These are phyloP conservation scores for Mallotus repandus DNA, from an alignment of 441 rosid species.

Conservation along the genomic window DNA sequence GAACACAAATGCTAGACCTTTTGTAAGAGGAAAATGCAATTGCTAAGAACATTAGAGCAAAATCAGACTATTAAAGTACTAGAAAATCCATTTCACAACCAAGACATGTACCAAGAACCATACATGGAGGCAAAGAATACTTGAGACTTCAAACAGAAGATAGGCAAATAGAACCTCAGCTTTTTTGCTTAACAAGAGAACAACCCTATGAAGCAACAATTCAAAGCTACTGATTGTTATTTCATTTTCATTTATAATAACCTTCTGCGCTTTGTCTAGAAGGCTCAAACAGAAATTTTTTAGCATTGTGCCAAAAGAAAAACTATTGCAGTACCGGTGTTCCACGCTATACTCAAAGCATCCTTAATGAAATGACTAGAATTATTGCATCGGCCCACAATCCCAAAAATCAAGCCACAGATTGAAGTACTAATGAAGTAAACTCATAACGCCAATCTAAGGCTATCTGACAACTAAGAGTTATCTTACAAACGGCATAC, in stretches of 20 bases:
- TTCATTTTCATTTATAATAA: too few species aligned
- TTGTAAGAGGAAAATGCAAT: neutral
- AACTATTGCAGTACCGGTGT: neutral
- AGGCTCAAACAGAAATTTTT: neutral
- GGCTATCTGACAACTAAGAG: neutral
- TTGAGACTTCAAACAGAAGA: conserved; percentile 3
- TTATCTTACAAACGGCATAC: neutral
- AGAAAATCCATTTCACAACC: neutral
- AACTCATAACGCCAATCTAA: neutral
- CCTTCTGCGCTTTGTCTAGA: neutral
- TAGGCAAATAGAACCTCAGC: neutral
- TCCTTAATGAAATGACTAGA: neutral
- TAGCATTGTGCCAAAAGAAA: neutral
- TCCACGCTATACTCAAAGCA: neutral
- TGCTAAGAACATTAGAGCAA: neutral
- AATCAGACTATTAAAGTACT: too few species aligned
- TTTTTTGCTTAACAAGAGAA: neutral
- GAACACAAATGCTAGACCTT: neutral
- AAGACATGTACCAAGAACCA: neutral
- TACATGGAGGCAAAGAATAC: neutral
- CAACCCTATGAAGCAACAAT: neutral
- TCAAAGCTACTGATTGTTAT: neutral
- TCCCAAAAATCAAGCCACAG: neutral
- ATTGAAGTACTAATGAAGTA: neutral
- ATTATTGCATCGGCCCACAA: neutral